These are phyloP conservation scores for Nicotiana paniculata DNA, from an alignment of 257 asterid genomes.

Conservation along the genomic window DNA sequence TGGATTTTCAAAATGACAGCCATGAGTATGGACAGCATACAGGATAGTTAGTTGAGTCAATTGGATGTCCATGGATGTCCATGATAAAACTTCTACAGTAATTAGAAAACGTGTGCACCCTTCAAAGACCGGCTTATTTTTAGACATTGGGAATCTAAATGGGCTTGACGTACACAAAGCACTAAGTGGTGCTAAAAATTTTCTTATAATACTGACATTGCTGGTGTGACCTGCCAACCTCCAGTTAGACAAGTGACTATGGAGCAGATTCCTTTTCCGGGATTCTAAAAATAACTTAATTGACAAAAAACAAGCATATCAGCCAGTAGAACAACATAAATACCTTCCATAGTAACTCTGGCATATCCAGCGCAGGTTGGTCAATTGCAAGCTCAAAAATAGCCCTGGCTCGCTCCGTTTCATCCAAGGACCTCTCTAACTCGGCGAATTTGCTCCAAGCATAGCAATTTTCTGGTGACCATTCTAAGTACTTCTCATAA, in stretches of 20 bases:
- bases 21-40: not conserved
- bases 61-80: not conserved
- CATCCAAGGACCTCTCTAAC: constrained; percentile 71
- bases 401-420: constrained; percentile 90
- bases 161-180: not conserved
- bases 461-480: constrained; percentile 94
- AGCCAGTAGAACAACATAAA: not conserved
- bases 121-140: not conserved
- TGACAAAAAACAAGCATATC: not conserved
- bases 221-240: not conserved
- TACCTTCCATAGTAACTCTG: constrained; percentile 96
- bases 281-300: not conserved
- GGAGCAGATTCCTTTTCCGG: not conserved
- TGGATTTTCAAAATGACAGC: not conserved
- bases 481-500: constrained; percentile 75
- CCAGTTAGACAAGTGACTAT: not conserved
- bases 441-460: constrained; percentile 95
- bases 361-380: constrained; percentile 96
- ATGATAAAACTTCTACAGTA: not conserved
- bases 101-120: not conserved
- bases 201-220: not conserved
- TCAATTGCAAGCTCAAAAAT: constrained; percentile 92
- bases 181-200: not conserved
- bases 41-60: not conserved
- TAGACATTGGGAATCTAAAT: not conserved